phyloP scores from a whole-genome alignment of 768 basidiomycete species.

The Brasilioporus rufonigricans region DNA sequence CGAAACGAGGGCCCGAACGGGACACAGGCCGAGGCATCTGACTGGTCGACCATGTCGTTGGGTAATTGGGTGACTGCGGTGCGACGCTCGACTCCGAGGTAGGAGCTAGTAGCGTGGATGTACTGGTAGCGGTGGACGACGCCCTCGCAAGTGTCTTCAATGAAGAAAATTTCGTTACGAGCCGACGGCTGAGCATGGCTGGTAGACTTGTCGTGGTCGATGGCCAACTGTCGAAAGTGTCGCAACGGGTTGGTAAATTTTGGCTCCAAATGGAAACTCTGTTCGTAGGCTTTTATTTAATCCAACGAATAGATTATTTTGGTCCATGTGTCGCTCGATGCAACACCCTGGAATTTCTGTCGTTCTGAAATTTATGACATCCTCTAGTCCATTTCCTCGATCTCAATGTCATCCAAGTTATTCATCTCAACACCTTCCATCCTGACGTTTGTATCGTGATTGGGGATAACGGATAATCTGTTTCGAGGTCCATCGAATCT shows the following conservation, averaged over 20 bases:
- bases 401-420: conserved; percentile 51
- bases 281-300: not conserved
- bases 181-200: conserved; percentile 29
- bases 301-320: too few species aligned
- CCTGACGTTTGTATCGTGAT: conserved; percentile 60
- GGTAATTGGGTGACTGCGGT: conserved; percentile 81
- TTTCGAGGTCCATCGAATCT: conserved; percentile 83
- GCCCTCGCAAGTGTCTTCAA: conserved; percentile 18
- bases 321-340: too few species aligned
- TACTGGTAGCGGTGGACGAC: conserved; percentile 22
- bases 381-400: conserved; percentile 21
- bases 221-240: not conserved
- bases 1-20: conserved; percentile 76
- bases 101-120: conserved; percentile 8
- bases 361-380: too few species aligned
- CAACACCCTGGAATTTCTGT: too few species aligned
- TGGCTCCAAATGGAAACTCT: conserved; percentile 16
- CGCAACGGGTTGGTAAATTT: not conserved
- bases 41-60: conserved; percentile 80
- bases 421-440: conserved; percentile 54
- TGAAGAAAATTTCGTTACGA: conserved; percentile 19
- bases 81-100: conserved; percentile 33
- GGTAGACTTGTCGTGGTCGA: conserved; percentile 6
- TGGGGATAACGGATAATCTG: conserved; percentile 72
- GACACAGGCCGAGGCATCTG: conserved; percentile 68